A percentile compares a stretch with the other conserved stretches of the same genome.
Evolutionary conservation across 345 rosid species (phyloP).

Genomic region (Hirschfeldia incana): DNA sequence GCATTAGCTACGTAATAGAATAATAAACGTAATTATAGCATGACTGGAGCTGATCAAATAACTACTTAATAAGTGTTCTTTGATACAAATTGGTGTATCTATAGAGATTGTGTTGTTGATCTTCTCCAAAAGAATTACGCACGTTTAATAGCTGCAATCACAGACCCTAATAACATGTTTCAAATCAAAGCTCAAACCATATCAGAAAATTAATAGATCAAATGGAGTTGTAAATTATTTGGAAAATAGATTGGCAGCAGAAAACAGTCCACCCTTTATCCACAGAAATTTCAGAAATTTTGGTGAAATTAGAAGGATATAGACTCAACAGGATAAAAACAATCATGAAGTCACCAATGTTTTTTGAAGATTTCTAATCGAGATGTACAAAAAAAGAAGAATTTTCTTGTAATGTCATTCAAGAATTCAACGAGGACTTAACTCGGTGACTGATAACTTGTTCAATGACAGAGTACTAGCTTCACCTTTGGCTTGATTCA

Average conservation of each 20-base stretch:
- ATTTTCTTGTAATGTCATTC: not conserved
- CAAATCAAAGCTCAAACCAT: slow-evolving; percentile 83
- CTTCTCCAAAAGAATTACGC: slow-evolving; percentile 78
- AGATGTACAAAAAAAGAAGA: not conserved
- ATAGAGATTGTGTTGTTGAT: slow-evolving; percentile 57
- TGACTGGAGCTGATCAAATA: slow-evolving; percentile 6
- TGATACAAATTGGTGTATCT: slow-evolving; percentile 58
- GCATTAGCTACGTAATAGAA: too few species aligned
- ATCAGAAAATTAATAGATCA: slow-evolving; percentile 12
- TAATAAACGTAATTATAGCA: not conserved
- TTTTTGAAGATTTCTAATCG: too few species aligned
- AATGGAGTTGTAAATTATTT: not conserved
- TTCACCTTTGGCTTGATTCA: slow-evolving; percentile 11
- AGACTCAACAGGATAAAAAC: too few species aligned
- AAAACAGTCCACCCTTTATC: too few species aligned
- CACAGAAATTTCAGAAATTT: too few species aligned
- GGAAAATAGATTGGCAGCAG: too few species aligned
- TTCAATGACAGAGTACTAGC: slow-evolving; percentile 40
- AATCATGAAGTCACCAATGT: too few species aligned
- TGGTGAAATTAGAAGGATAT: too few species aligned
- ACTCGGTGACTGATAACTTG: slow-evolving; percentile 42
- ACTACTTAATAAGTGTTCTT: slow-evolving; percentile 64
- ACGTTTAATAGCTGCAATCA: slow-evolving; percentile 70
- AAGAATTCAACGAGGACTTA: slow-evolving; percentile 40
- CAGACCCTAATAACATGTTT: slow-evolving; percentile 95